Evolutionary conservation across 148 eudicot species (phyloP), one percentile per base, ranked within the genome.

Genomic region (Camellia japonica): DNA sequence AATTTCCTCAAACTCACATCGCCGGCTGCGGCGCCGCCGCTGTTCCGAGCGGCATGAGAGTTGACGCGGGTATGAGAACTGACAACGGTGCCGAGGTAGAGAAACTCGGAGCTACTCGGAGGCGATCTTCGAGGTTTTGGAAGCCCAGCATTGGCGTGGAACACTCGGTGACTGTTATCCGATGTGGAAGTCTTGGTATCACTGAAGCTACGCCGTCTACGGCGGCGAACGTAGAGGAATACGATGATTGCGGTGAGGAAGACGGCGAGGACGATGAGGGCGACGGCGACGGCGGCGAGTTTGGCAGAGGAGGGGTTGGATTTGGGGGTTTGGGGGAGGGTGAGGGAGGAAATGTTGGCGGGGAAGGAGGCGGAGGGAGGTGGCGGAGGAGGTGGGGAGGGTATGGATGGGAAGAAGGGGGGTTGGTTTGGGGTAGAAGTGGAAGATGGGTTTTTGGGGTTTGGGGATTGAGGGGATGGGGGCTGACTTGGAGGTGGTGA

Each of bases 291-390:
- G 64, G 87, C 85, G 56, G 90, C 85, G 60, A 95, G 93, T n/a
- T 87, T 87, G 30, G 83, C 54, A 15, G 93, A 90, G 8, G 74
- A 58, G 52, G 90, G 77, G 30, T 87, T 87, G 20, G 90, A 80
- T 42, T 89, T 84, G 16, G 91, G 63, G 16, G 91, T 60, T 3
- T 85, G 86, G 4, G 97, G 99, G 83, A 93, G 87, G 23, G 71
- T 87, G 63, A 96, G 88, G 30, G 97, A 90, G 80, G 99, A 93
- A 82, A 95, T 91, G 83, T 95, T 95, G 56, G 97, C 99, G 0
- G 99, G 99, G 64, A 95, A 90, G 4, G 97, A 90, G 56, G 94
- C 90, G 13, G 87, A 82, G 20, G 82, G 76, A 10, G 76, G 74
- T 0, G 75, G 86, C 0, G 92, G 90, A 0, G 94, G 84, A 0